phyloP scores from a whole-genome alignment of 306 rosid genomes.

The Fagus crenata region DNA sequence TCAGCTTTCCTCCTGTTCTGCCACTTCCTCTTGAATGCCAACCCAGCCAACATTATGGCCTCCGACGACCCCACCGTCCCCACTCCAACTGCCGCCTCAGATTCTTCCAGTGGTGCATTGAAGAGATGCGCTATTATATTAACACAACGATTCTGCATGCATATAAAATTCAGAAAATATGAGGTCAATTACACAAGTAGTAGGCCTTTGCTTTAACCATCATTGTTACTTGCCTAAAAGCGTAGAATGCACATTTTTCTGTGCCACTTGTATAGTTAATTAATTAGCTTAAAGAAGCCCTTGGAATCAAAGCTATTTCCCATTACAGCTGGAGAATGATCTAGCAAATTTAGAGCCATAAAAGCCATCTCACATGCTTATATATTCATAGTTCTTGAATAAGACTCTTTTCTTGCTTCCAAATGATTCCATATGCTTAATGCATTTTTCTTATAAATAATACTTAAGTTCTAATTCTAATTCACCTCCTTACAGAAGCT shows the following conservation, averaged over 20 bases:
- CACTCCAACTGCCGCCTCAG: slow-evolving; percentile 81
- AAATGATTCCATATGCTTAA: no score
- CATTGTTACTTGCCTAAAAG: neutral
- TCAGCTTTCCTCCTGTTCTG: slow-evolving; percentile 63
- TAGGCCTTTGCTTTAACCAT: neutral
- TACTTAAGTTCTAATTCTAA: no score
- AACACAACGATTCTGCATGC: slow-evolving; percentile 79
- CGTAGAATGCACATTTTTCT: neutral
- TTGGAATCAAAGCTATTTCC: no score
- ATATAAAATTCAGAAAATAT: neutral
- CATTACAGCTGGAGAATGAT: no score
- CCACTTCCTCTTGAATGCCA: slow-evolving; percentile 94
- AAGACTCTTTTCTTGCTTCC: no score
- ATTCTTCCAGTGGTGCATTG: slow-evolving; percentile 73
- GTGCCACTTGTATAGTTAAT: neutral
- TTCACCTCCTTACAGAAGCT: neutral
- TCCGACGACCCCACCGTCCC: slow-evolving; percentile 96
- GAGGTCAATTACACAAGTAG: neutral
- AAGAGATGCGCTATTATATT: slow-evolving; percentile 95
- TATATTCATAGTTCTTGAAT: no score
- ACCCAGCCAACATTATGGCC: slow-evolving; percentile 96
- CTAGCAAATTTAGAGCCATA: no score
- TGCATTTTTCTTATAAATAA: no score
- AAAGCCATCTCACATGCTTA: no score
- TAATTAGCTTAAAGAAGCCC: no score